Percentiles rank a stretch among this genome's conserved stretches.
Evolutionary conservation across 768 basidiomycete species (phyloP).

Genomic region (Arthromyces matolae): DNA sequence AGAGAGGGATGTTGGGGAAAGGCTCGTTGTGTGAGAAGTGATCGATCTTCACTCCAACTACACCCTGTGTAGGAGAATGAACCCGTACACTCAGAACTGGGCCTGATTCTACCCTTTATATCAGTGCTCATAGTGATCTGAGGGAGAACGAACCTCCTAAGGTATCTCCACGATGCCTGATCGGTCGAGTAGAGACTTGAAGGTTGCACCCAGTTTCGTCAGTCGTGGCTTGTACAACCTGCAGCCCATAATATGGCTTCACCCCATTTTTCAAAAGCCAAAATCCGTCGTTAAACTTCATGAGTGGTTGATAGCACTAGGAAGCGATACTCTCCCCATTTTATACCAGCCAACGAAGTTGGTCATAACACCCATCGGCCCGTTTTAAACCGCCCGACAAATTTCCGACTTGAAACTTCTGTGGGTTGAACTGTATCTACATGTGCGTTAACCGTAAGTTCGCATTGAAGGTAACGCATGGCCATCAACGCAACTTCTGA

Average conservation of each 20-base stretch:
- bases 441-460: no score
- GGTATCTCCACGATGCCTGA: constrained; percentile 61
- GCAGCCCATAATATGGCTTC: constrained; percentile 57
- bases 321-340: no score
- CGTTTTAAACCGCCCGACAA: constrained; percentile 20
- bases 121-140: constrained; percentile 10
- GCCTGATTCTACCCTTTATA: constrained; percentile 28
- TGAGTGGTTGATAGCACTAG: constrained; percentile 32
- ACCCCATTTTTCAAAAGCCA: constrained; percentile 65
- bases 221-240: constrained; percentile 48
- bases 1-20: constrained; percentile 51
- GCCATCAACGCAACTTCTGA: no score
- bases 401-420: constrained; percentile 7
- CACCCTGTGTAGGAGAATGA: constrained; percentile 52
- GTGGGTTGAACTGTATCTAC: no score
- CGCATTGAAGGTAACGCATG: no score
- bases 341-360: neutral
- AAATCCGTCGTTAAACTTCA: constrained; percentile 76
- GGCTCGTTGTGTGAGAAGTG: constrained; percentile 46
- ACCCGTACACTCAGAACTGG: constrained; percentile 49
- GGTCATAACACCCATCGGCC: constrained; percentile 14
- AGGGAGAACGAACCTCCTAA: constrained; percentile 41
- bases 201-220: constrained; percentile 49
- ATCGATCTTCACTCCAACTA: constrained; percentile 54
- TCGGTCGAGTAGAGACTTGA: constrained; percentile 57